Evolutionary conservation across 2,329 filamentous ascomycete species (phyloP), one percentile per base, ranked within the genome.

Genomic region (Penicillium palitans): DNA sequence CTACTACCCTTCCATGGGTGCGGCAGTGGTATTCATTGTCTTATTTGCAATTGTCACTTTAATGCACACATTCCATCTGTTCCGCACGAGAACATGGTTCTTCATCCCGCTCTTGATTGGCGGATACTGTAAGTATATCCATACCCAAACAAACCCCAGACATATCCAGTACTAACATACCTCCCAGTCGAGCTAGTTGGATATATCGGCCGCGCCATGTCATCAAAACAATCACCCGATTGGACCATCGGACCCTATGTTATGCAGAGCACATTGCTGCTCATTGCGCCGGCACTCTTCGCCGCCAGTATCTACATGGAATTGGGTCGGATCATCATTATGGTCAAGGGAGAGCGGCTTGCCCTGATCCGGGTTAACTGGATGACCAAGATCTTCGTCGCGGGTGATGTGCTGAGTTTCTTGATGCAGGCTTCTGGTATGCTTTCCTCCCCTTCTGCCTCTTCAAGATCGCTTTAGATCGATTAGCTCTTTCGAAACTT

Each of bases 171-270:
- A 46, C 49, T 37, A 46, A 49, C n/a, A 2, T 7, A 6, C 12
- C 21, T 10, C 25, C 33, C 15, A 83, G 80, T 84, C 69, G 80
- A 85, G 62, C 63, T 73, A 1, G 70, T 84, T 21, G 83, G 83
- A 19, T 85, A 84, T 64, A 71, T 81, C 51, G 80, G 78, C 27
- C 79, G 83, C 41, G 74, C 77, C 9, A 61, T 81, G 50, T 79
- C 79, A 0, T 69, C 74, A 1, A 54, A 65, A 0, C 64, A 81
- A 41, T 62, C 67, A 0, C 69, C 68, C 1, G 17, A 69, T 42
- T 69, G 63, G 61, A 65, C 64, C 1, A 55, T 64, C 10, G 67
- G 67, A 4, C 63, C 65, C 6, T 71, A 70, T 48, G 50, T 68
- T 9, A 68, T 68, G 55, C 66, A 70, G 35, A 69, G 64, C 54